Evolutionary conservation across 495 filamentous ascomycete genomes (phyloP).

Genomic region (Trichoderma parareesei): DNA sequence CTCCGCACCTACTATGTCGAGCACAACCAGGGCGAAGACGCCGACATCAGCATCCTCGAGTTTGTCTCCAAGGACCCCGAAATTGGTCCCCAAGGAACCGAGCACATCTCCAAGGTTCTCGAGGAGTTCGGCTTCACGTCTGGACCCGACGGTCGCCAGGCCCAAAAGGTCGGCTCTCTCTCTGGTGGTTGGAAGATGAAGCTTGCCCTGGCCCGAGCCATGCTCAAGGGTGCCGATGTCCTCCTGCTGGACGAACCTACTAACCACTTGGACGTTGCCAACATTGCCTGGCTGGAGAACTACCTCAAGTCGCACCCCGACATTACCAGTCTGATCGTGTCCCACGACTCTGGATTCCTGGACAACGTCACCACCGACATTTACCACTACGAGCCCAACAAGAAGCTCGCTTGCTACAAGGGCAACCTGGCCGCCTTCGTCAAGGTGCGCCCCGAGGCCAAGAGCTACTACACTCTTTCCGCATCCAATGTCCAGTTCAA

Average conservation of each 20-base stretch:
- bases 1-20: conserved; percentile 97
- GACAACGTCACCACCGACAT: conserved; percentile 98
- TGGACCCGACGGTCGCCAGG: conserved; percentile 80
- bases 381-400: conserved; percentile 92
- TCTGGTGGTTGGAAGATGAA: conserved; percentile 99
- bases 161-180: conserved; percentile 80
- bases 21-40: conserved; percentile 96
- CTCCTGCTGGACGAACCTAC: conserved; percentile 96
- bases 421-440: conserved; percentile 94
- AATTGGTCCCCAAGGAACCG: conserved; percentile 62
- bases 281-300: conserved; percentile 90
- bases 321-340: conserved; percentile 95
- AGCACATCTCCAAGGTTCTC: conserved; percentile 75
- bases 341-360: conserved; percentile 95
- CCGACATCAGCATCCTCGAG: conserved; percentile 88
- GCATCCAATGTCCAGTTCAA: conserved; percentile 89
- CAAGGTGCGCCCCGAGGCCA: conserved; percentile 86
- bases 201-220: conserved; percentile 88
- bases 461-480: conserved; percentile 96
- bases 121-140: conserved; percentile 88
- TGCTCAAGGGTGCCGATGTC: conserved; percentile 94
- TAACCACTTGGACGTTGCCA: conserved; percentile 94
- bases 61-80: conserved; percentile 80
- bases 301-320: conserved; percentile 94
- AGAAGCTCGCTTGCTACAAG: conserved; percentile 92